These are phyloP conservation scores for Exophiala bonariae DNA, from an alignment of 2,329 filamentous ascomycete genomes.

Conservation along the genomic window DNA sequence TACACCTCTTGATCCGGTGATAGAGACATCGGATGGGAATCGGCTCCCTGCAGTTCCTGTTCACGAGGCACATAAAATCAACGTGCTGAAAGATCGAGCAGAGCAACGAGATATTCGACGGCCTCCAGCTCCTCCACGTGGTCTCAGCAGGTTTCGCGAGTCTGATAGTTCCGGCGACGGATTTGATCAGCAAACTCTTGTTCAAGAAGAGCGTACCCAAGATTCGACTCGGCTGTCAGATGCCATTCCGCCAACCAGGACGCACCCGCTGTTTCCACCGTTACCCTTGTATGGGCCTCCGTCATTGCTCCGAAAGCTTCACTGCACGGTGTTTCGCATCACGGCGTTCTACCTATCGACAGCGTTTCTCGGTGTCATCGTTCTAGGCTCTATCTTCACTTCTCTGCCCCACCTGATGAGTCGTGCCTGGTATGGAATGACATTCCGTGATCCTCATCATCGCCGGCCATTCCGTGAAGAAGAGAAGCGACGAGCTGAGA, in stretches of 20 bases:
- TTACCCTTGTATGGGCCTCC: conserved; percentile 79
- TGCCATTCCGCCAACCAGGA: conserved; percentile 62
- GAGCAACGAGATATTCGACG: conserved; percentile 18
- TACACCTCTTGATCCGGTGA: conserved; percentile 70
- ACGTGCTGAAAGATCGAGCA: conserved; percentile 39
- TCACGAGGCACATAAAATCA: conserved; percentile 69
- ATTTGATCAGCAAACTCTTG: conserved; percentile 9
- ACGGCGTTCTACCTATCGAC: conserved; percentile 76
- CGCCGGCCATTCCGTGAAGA: conserved; percentile 71
- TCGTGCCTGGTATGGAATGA: conserved; percentile 55
- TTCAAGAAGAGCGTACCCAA: conserved; percentile 14
- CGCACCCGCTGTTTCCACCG: conserved; percentile 80
- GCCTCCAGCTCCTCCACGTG: conserved; percentile 6
- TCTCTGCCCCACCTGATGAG: conserved; percentile 57
- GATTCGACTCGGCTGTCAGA: conserved; percentile 28
- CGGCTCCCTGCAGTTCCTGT: conserved; percentile 69
- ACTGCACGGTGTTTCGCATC: conserved; percentile 64
- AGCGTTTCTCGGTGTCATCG: conserved; percentile 72
- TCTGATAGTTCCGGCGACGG: conserved; percentile 1
- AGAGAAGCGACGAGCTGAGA: conserved; percentile 61
- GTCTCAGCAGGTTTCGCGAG: conserved; percentile 20
- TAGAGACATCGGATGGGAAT: conserved; percentile 66
- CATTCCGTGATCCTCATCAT: conserved; percentile 60
- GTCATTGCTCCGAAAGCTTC: conserved; percentile 62
- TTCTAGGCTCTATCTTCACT: conserved; percentile 71